Percentiles rank a stretch among this genome's conserved stretches.
Evolutionary conservation across 805 yeast genomes (phyloP).

Genomic region (Kodamaea laetipori): DNA sequence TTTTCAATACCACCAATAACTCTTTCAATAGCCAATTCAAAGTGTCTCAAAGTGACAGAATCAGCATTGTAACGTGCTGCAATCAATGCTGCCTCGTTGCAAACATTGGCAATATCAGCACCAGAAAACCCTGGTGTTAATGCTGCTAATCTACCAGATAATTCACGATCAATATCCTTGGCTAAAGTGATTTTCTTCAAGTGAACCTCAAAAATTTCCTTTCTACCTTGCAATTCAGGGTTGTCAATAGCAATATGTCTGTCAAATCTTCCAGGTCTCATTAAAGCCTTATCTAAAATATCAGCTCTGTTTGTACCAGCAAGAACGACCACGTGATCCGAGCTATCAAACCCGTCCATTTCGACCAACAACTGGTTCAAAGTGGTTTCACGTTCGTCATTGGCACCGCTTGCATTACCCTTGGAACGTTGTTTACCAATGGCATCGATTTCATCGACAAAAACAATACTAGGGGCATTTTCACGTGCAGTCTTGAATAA

Average conservation of each 20-base stretch:
- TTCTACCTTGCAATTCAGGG: constrained; percentile 94
- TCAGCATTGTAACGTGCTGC: constrained; percentile 84
- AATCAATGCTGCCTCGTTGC: constrained; percentile 95
- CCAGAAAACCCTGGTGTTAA: constrained; percentile 98
- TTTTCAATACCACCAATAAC: constrained; percentile 95
- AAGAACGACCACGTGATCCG: constrained; percentile 92
- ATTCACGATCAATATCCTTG: constrained; percentile 43
- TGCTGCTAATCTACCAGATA: constrained; percentile 89
- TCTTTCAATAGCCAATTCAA: constrained; percentile 95
- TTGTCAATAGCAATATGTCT: constrained; percentile 88
- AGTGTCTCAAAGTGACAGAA: constrained; percentile 74
- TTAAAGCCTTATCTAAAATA: constrained; percentile 85
- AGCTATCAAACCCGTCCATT: constrained; percentile 94
- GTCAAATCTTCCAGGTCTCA: constrained; percentile 98
- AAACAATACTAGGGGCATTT: constrained; percentile 93
- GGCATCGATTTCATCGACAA: constrained; percentile 99
- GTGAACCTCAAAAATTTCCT: constrained; percentile 88
- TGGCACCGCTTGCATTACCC: constrained; percentile 75
- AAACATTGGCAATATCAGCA: constrained; percentile 96
- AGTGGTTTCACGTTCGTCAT: constrained; percentile 96
- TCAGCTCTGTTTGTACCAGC: constrained; percentile 98
- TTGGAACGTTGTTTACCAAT: constrained; percentile 89
- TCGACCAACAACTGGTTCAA: constrained; percentile 94
- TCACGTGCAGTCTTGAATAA: constrained; percentile 89
- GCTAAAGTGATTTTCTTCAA: constrained; percentile 67